Evolutionary conservation across 345 rosid genomes (phyloP), one percentile per base, ranked within the genome.

Genomic region (Melastoma malabathricum): DNA sequence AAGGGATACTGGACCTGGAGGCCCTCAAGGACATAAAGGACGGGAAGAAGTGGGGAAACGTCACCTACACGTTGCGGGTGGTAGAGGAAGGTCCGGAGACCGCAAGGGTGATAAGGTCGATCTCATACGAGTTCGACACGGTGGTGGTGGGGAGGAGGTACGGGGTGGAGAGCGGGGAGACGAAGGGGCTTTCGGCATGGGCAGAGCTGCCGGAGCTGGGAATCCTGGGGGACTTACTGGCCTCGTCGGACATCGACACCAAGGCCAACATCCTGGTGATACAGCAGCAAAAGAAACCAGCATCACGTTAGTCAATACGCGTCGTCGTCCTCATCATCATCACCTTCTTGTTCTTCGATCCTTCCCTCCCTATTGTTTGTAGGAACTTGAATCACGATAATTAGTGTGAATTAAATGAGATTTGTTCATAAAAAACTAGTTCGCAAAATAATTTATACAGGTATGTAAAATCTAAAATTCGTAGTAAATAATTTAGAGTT

Each of bases 61-160:
- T 49, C 19, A 5, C 13, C 20, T 43, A 43, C 43, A 23, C 18
- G 53, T 43, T 16, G 55, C 47, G 48, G 48, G 16, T 48, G 54
- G 61, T 48, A 52, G 46, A 39, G 34, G 61, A 48, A 18, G 61
- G 61, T 10, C 59, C 49, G 5, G 20, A 44, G 59, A 15, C 59
- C 13, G 61, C 61, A 17, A 23, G 38, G 54, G 38, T 57, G 53
- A 44, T 57, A 12, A 27, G 52, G 47, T 13, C 61, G 17, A 57
- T 43, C 22, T 38, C 18, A 10, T 13, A 44, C 27, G 41, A 44
- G 46, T 43, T 58, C 15, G 55, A 17, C 45, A 39, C 2, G 25
- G 43, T 58, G 22, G 19, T 58, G 29, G 49, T 50, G 54, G 55
- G 62, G 27, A 47, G 55, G 6, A 27, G 27, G 2, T 23, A 43